Base-by-base conservation (phyloP, 495 filamentous ascomycete genomes). In the Sphaerosporella brunnea region DNA sequence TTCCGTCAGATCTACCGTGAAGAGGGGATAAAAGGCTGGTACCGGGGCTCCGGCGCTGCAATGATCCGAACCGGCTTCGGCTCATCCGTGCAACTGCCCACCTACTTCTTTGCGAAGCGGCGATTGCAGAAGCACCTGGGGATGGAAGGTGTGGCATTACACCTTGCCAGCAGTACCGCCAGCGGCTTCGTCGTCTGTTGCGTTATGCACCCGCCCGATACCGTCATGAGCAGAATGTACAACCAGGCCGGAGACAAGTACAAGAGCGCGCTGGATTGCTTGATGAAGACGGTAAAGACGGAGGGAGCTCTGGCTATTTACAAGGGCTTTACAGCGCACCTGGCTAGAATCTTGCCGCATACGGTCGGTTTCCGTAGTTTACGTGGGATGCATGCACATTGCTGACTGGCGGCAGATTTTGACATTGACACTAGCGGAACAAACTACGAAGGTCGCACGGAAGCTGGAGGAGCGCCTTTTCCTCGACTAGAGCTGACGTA, bases 161-260 rank as follows among this genome's bases (percentile, higher is more conserved):
- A 99, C 61, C 62, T 99, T 45, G 74, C 82, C 10, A 92, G 84
- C 62, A 92, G 83, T 60, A 77, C 90, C 2, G 82, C 75, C 2
- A 93, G 84, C 53, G 90, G 90, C 4, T 92, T 99, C 54, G 92
- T 94, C 3, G 90, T 99, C 1, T 96, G 92, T 66, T 84, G 82
- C 55, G 77, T 94, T 49, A 99, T 99, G 90, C 92, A 99, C 63
- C 90, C 90, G 25, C 90, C 90, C 85, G 90, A 99, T 62, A 96
- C 92, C 7, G 84, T 99, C 65, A 99, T 99, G 90, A 86, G 81
- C 42, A 79, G 90, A 26, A 80, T 99, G 73, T 99, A 99, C 67
- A 99, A 99, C 68, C 90, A 99, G 65, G 88, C 86, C 45, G 90
- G 90, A 23, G 93, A 95, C 61, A 75, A 96, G 3, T 99, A 99